Conservation (phyloP, 2,329 filamentous ascomycete genomes). For the Thelonectria olida region DNA sequence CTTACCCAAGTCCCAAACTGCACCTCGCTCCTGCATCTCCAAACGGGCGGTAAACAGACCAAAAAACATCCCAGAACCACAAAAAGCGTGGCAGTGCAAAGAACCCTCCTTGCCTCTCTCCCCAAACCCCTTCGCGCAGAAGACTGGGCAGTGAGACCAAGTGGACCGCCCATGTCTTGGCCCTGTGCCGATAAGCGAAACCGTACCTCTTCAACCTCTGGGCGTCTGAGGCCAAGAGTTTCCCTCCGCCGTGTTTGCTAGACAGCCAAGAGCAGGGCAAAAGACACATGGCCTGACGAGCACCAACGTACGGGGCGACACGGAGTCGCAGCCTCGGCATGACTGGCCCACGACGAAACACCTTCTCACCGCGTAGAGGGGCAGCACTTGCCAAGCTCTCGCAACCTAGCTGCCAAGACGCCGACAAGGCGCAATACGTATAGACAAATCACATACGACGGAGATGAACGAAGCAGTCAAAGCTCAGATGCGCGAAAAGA, state of each 20-base stretch:
- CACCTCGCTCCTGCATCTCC: background rate
- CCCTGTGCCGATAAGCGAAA: slow-evolving; percentile 39
- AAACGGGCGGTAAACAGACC: background rate
- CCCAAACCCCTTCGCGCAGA: background rate
- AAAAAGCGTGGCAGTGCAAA: background rate
- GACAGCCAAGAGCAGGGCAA: background rate
- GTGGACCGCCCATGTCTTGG: slow-evolving; percentile 31
- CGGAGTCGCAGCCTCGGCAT: background rate
- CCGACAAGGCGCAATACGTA: background rate
- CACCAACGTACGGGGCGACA: background rate
- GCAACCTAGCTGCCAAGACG: background rate
- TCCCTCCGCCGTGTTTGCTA: background rate
- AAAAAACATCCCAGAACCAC: background rate
- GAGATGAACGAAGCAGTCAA: background rate
- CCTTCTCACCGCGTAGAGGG: background rate
- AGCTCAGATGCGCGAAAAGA: background rate
- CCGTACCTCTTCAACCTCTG: too few species aligned
- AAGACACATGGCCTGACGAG: background rate
- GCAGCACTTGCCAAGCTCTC: slow-evolving; percentile 3
- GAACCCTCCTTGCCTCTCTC: background rate
- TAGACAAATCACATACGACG: too few species aligned
- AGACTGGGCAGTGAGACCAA: background rate
- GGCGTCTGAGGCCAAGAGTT: slow-evolving; percentile 11
- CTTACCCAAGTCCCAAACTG: too few species aligned
- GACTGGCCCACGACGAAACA: background rate